Evolutionary conservation across 2,329 filamentous ascomycete genomes (phyloP).

Genomic region (Calonectria ilicicola): DNA sequence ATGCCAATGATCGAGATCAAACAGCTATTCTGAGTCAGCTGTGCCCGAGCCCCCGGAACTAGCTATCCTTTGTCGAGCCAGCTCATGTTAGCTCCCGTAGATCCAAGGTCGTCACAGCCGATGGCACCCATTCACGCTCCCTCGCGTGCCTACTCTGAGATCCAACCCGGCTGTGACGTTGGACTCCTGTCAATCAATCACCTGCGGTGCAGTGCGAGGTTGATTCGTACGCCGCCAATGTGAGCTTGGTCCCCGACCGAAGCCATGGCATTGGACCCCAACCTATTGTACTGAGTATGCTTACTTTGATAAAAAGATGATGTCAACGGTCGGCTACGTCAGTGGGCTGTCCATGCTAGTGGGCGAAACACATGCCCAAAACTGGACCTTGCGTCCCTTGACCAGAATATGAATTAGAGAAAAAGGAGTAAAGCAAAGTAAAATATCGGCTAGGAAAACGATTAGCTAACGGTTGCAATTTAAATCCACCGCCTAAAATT

Average conservation of each 20-base stretch:
- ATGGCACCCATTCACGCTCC: background rate
- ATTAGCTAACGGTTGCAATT: background rate
- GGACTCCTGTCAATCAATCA: slow-evolving; percentile 14
- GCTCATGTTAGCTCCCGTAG: background rate
- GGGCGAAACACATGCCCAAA: background rate
- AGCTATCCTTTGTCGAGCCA: background rate
- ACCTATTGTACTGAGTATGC: background rate
- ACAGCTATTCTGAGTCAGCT: background rate
- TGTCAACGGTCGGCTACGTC: slow-evolving; percentile 14
- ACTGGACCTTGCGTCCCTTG: background rate
- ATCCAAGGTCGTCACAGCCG: background rate
- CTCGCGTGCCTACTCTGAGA: background rate
- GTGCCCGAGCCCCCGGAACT: background rate
- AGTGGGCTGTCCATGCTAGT: background rate
- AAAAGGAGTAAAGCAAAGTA: background rate
- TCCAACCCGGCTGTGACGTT: background rate
- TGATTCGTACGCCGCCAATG: background rate
- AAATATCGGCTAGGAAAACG: background rate
- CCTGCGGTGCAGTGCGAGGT: slow-evolving; percentile 4
- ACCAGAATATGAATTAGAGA: background rate
- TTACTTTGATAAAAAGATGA: background rate
- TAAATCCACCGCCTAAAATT: background rate
- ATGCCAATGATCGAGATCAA: slow-evolving; percentile 2
- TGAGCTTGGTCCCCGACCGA: background rate
- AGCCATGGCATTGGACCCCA: slow-evolving; percentile 3